Base-by-base conservation (phyloP, 1,284 basidiomycete genomes). In the Sphaerobolus stellatus region DNA sequence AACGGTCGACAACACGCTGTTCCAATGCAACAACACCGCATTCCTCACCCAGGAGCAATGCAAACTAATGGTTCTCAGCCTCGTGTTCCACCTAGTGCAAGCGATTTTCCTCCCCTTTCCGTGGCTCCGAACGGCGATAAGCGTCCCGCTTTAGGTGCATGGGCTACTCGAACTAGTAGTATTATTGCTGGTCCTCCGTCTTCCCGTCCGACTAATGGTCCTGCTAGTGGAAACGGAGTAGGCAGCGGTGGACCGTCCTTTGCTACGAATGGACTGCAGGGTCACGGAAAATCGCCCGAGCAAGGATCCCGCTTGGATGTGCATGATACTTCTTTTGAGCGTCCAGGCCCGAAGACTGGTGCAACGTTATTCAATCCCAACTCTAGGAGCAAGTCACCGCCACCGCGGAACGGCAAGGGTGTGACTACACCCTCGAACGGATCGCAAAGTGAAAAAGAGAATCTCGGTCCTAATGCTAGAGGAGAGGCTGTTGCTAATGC, bases 81-180 rank as follows among this genome's bases (percentile, higher is more conserved):
- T 40, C 73, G 70, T 58, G 60, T 61, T 44, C 65, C 74, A 2
- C 75, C 78, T 45, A 68, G 72, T 2, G 65, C 40, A 4, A 82
- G 75, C 1, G 88, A 90, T 67, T 90, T 90, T 63, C 88, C 88
- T 5, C 88, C 87, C 5, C 70, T 90, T 30, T 79, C 81, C 7
- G 16, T 48, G 60, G 71, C 18, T 58, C 63, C 64, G n/a, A 63
- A 62, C 18, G 64, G 71, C 20, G 81, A 84, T 65, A 83, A 78
- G 61, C 74, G 79, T 27, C 79, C 81, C 3, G 71, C 74, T 1
- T 77, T 76, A 3, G 73, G 75, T 29, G 84, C 83, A 25, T 89
- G 87, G 87, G 81, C 78, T n/a, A 85, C 82, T 58, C 67, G 78
- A n/a, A 72, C 77, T 20, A 71, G 73, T 28, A 76, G 82, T 11